Evolutionary conservation across 1,284 basidiomycete genomes (phyloP), one percentile per base, ranked within the genome.

Genomic region (Ceratobasidium sp.): DNA sequence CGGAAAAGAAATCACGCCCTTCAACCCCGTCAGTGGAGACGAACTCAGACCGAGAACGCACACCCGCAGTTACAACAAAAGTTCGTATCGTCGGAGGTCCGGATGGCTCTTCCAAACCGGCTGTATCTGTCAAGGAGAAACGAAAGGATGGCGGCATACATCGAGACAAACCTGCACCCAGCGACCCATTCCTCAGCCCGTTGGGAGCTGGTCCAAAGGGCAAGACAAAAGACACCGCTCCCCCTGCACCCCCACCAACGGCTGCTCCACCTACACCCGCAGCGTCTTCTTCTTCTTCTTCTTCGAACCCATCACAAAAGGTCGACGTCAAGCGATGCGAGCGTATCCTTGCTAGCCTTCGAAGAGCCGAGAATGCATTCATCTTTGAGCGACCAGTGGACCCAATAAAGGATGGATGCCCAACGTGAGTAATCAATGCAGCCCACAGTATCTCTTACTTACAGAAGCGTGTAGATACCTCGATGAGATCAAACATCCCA

Each of bases 371-470:
- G 33, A 88, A 92, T 74, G 85, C 88, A 13, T 77, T 79, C 30
- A 90, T 96, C 71, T 99, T 99, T 80, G 76, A 84, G 46, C 82
- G 83, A 19, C 94, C 96, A 1, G 96, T 99, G 14, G 91, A 99
- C 77, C 90, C 95, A 0, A 78, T 89, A 5, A 76, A 79, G 57
- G 91, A 90, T 78, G 93, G 88, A 29, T 95, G 89, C 77, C 94
- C 91, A 46, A 93, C 92, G 89, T 94, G 76, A 77, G 89, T 83
- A 60, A 8, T 23, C 29, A 16, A 41, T 56, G 36, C 16, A 2
- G 14, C 9, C 39, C 13, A 27, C 3, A 14, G 14, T 41, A 27
- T 23, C 5, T 21, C 1, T n/a, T 72, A 11, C 30, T 59, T 13
- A 50, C 68, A 68, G 59, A 23, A 71, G 54, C 44, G 36, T 72